Conservation (phyloP, 2,329 filamentous ascomycete genomes). For the Bimuria novae-zelandiae region DNA sequence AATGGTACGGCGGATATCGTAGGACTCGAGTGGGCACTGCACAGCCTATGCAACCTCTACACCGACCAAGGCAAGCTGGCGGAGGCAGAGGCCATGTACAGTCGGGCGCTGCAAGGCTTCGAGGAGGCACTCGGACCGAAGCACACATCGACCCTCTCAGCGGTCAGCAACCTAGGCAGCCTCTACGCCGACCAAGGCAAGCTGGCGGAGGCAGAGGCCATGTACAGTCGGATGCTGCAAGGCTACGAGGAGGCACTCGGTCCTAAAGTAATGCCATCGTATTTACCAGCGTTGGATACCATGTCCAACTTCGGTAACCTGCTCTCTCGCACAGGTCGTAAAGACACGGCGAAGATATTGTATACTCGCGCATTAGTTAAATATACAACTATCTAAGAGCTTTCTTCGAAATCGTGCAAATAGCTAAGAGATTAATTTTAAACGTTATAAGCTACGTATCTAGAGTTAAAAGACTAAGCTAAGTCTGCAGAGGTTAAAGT, state of each 20-base stretch:
- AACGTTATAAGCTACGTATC: constrained; percentile 13
- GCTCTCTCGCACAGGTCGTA: constrained; percentile 23
- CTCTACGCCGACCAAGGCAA: constrained; percentile 15
- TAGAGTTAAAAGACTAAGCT: constrained; percentile 10
- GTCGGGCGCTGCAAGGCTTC: too few species aligned
- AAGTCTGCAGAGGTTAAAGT: constrained; percentile 10
- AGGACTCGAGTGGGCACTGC: too few species aligned
- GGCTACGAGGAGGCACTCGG: constrained; percentile 13
- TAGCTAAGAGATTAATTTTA: constrained; percentile 13
- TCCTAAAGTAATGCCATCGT: constrained; percentile 19
- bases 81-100: too few species aligned
- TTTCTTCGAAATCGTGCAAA: constrained; percentile 15
- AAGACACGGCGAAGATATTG: constrained; percentile 29
- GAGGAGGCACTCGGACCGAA: not conserved
- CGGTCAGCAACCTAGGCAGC: constrained; percentile 17
- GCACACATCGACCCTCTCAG: constrained; percentile 14
- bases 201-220: constrained; percentile 9
- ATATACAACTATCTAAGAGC: constrained; percentile 17
- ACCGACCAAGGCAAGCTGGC: too few species aligned
- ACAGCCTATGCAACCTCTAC: too few species aligned
- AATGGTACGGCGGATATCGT: too few species aligned
- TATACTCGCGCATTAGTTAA: constrained; percentile 23
- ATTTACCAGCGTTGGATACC: constrained; percentile 31
- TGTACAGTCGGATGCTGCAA: constrained; percentile 21
- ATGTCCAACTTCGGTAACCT: constrained; percentile 30